Conservation (phyloP, 1,139 yeast species). For the Taphrina pruni region DNA sequence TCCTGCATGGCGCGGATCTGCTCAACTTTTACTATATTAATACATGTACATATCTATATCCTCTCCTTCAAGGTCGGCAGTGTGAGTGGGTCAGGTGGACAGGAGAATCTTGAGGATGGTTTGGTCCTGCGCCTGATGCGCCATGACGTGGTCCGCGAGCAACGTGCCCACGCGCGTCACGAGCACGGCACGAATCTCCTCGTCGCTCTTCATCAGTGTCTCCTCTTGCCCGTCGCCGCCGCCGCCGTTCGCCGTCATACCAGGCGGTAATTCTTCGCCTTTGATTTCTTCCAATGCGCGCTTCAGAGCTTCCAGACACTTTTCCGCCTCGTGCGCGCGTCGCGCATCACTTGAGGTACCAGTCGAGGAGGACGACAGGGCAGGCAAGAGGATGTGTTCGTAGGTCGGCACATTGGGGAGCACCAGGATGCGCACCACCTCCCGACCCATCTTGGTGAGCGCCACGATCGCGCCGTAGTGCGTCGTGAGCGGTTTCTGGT, state of each 20-base stretch:
- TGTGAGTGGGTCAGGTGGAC: conserved; percentile 1
- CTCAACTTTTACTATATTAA: neutral
- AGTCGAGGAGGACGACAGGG: neutral
- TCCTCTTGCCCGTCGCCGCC: neutral
- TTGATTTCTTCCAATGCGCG: conserved; percentile 21
- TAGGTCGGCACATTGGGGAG: conserved; percentile 85
- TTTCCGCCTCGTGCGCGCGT: conserved; percentile 44
- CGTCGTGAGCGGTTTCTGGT: conserved; percentile 79
- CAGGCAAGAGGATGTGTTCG: conserved; percentile 62
- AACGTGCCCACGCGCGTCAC: conserved; percentile 28
- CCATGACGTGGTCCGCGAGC: conserved; percentile 31
- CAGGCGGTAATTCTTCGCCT: conserved; percentile 10
- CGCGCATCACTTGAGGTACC: conserved; percentile 13
- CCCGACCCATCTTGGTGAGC: conserved; percentile 79
- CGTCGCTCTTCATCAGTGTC: conserved; percentile 25
- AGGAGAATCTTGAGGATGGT: conserved; percentile 24
- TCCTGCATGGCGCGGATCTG: neutral
- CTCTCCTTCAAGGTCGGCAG: too few species aligned
- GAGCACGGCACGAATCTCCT: conserved; percentile 18
- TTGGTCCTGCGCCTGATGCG: conserved; percentile 18
- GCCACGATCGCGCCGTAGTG: conserved; percentile 93
- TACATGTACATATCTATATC: neutral
- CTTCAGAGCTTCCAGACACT: conserved; percentile 40
- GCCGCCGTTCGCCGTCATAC: neutral
- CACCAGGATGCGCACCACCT: conserved; percentile 81